Percentiles rank a stretch among this genome's conserved stretches.
These are phyloP conservation scores for Daldinia caldariorum DNA, from an alignment of 495 filamentous ascomycete genomes.

Conservation along the genomic window DNA sequence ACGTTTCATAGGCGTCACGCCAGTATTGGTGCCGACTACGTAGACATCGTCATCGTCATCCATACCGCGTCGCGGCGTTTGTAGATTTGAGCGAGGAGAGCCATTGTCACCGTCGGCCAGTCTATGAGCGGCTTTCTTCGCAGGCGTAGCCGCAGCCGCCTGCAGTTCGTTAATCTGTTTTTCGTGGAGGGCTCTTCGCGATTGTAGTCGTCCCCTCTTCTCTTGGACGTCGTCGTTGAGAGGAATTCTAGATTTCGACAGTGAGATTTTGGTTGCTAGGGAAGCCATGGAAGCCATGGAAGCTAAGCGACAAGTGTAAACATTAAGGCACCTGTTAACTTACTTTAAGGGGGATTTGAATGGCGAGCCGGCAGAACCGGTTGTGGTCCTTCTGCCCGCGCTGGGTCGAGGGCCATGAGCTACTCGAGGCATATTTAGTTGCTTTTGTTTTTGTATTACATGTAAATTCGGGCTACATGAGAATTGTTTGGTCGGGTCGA, in stretches of 20 bases:
- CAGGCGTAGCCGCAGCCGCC: constrained; percentile 84
- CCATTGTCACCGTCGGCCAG: constrained; percentile 70
- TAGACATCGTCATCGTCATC: constrained; percentile 65
- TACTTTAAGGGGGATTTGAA: constrained; percentile 78
- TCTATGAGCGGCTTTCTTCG: constrained; percentile 70
- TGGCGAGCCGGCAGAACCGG: constrained; percentile 65
- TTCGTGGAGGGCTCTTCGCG: constrained; percentile 87
- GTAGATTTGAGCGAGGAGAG: constrained; percentile 66
- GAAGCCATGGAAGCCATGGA: constrained; percentile 29
- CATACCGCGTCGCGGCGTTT: constrained; percentile 62
- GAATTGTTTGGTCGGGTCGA: constrained; percentile 28
- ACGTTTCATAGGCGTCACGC: constrained; percentile 94
- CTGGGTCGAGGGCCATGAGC: constrained; percentile 64
- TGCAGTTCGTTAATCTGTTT: constrained; percentile 91
- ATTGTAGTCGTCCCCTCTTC: constrained; percentile 87
- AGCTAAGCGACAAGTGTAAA: constrained; percentile 18
- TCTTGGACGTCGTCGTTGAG: constrained; percentile 95
- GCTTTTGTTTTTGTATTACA: constrained; percentile 16
- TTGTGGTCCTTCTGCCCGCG: constrained; percentile 61
- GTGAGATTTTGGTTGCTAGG: constrained; percentile 35
- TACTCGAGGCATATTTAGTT: constrained; percentile 74
- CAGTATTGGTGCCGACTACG: constrained; percentile 68
- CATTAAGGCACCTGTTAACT: constrained; percentile 37
- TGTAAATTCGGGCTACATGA: constrained; percentile 13
- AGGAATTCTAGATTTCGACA: constrained; percentile 67